Percentiles rank a stretch among this genome's conserved stretches.
These are phyloP conservation scores for Bolboschoenoplectus hybrid DNA, from an alignment of 202 grass and related monocot genomes.

Conservation along the genomic window DNA sequence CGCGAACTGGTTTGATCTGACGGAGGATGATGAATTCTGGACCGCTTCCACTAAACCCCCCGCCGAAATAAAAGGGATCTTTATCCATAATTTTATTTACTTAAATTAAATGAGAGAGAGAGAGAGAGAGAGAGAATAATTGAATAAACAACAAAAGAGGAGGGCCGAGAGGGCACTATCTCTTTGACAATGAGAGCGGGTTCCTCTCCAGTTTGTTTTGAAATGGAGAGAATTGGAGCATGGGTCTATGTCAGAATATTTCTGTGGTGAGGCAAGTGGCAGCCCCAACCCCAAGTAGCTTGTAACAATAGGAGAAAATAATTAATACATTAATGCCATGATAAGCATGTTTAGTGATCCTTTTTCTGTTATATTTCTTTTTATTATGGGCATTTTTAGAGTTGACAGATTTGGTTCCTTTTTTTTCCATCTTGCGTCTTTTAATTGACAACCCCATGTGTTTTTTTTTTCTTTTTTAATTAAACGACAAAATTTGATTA, in stretches of 20 bases:
- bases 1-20: constrained; percentile 49
- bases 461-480: background rate
- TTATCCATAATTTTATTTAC: constrained; percentile 28
- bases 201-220: background rate
- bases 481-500: too few species aligned
- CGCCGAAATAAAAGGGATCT: constrained; percentile 44
- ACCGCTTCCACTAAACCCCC: constrained; percentile 47
- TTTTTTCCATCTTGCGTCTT: background rate
- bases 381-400: background rate
- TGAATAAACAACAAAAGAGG: background rate
- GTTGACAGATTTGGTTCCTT: background rate
- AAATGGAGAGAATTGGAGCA: background rate
- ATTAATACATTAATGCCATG: constrained; percentile 16
- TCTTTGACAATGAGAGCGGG: background rate
- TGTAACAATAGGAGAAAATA: constrained; percentile 5
- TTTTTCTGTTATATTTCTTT: background rate
- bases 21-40: constrained; percentile 23
- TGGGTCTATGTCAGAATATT: constrained; percentile 25
- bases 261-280: constrained; percentile 5
- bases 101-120: background rate
- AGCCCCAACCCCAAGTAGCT: background rate
- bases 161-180: background rate
- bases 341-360: background rate
- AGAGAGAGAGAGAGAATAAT: background rate
- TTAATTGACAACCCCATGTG: background rate